Conservation (phyloP, 495 filamentous ascomycete species). For the Hypomontagnella monticulosa region DNA sequence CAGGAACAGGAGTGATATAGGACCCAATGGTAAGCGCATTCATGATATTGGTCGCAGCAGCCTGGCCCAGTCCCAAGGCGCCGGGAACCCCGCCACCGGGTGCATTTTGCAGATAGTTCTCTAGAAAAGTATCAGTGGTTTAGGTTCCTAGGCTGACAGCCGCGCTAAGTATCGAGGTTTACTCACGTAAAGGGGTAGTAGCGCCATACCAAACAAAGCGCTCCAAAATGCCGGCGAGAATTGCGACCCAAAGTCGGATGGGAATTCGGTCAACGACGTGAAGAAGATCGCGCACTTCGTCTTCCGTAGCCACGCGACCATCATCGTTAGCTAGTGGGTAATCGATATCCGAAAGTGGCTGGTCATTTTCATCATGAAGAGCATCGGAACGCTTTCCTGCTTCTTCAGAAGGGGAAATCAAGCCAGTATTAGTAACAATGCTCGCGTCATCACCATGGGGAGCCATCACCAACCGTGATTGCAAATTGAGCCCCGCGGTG, state of each 20-base stretch:
- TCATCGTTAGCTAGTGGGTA: not conserved
- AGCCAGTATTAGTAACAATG: conserved; percentile 17
- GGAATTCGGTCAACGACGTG: conserved; percentile 24
- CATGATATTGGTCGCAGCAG: conserved; percentile 17
- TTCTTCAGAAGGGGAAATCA: conserved; percentile 13
- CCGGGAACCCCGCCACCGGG: conserved; percentile 19
- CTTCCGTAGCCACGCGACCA: conserved; percentile 29
- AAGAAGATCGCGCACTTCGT: conserved; percentile 24
- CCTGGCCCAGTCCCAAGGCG: conserved; percentile 19
- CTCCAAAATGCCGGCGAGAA: conserved; percentile 13
- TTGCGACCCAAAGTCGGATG: conserved; percentile 13
- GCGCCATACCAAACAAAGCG: conserved; percentile 31
- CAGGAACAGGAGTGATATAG: conserved; percentile 16
- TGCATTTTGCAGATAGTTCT: conserved; percentile 29
- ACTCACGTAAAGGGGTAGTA: conserved; percentile 28
- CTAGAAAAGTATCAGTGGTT: conserved; percentile 7
- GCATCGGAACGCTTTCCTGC: conserved; percentile 7
- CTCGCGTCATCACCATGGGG: conserved; percentile 1
- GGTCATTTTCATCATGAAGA: conserved; percentile 3
- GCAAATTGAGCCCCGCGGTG: not conserved
- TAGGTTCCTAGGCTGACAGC: not conserved
- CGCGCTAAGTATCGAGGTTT: not conserved
- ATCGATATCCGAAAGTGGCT: not conserved
- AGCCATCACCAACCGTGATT: conserved; percentile 23
- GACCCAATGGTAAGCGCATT: conserved; percentile 19